Conservation (phyloP, 768 basidiomycete species). For the Gymnopilus dilepis region DNA sequence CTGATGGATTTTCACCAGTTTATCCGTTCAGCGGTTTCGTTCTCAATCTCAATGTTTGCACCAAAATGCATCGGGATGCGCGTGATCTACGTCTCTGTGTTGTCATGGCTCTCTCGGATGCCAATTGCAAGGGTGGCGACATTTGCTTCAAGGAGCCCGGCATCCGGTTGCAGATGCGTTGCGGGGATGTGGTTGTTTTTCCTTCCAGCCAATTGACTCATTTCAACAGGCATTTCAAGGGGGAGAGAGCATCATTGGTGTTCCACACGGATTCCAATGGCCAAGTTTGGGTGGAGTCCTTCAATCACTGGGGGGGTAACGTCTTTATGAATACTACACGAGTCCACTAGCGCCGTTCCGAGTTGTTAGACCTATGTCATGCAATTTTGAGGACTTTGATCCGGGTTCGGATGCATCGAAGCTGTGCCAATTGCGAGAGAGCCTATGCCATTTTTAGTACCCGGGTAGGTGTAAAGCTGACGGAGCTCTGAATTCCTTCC, state of each 20-base stretch:
- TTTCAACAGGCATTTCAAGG: constrained; percentile 28
- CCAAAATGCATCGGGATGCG: constrained; percentile 26
- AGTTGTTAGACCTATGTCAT: not conserved
- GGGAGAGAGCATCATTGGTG: constrained; percentile 24
- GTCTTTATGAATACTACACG: not conserved
- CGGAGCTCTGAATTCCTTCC: no score
- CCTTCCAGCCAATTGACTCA: constrained; percentile 25
- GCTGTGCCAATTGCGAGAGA: no score
- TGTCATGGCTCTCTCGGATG: constrained; percentile 21
- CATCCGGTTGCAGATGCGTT: constrained; percentile 10
- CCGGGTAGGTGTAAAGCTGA: no score
- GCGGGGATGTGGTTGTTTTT: constrained; percentile 22
- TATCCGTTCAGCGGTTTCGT: constrained; percentile 34
- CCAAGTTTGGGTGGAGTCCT: constrained; percentile 1
- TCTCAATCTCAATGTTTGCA: constrained; percentile 29
- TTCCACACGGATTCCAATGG: constrained; percentile 23
- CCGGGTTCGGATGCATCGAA: not conserved
- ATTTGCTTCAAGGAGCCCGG: constrained; percentile 27
- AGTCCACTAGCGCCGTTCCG: not conserved
- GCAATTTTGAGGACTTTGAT: not conserved
- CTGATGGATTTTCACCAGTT: constrained; percentile 18
- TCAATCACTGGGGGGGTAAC: constrained; percentile 10
- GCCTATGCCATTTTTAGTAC: no score
- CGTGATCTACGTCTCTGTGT: constrained; percentile 30
- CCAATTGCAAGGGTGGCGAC: constrained; percentile 23